Conservation (phyloP, 257 asterid genomes). For the Cynanchum wilfordii region DNA sequence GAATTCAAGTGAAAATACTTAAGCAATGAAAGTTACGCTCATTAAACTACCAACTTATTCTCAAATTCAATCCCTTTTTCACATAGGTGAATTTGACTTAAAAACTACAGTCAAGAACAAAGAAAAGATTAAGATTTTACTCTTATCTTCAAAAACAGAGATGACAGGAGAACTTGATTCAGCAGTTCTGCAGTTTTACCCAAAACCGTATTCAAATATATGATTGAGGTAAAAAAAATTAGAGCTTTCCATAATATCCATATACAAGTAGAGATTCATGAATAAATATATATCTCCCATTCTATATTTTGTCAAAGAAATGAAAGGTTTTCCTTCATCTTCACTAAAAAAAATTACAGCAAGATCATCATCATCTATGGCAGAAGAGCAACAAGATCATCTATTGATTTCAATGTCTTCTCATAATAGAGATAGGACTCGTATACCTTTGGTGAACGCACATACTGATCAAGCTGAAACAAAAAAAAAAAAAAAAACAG, state of each 20-base stretch:
- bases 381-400: conserved; percentile 60
- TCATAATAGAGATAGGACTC: conserved; percentile 75
- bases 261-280: background rate
- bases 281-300: background rate
- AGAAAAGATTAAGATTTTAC: background rate
- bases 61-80: background rate
- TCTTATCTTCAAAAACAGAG: background rate
- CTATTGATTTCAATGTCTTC: conserved; percentile 74
- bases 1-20: too few species aligned
- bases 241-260: background rate
- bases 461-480: conserved; percentile 62
- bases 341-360: background rate
- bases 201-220: too few species aligned
- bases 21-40: too few species aligned
- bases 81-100: background rate
- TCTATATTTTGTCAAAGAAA: background rate
- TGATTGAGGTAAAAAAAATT: background rate
- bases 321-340: background rate
- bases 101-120: background rate
- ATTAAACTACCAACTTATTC: too few species aligned
- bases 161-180: background rate
- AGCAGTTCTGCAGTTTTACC: background rate
- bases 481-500: background rate
- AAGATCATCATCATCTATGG: conserved; percentile 20
- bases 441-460: conserved; percentile 74